Evolutionary conservation across 495 filamentous ascomycete genomes (phyloP).

Genomic region (Eremomyces bilateralis): DNA sequence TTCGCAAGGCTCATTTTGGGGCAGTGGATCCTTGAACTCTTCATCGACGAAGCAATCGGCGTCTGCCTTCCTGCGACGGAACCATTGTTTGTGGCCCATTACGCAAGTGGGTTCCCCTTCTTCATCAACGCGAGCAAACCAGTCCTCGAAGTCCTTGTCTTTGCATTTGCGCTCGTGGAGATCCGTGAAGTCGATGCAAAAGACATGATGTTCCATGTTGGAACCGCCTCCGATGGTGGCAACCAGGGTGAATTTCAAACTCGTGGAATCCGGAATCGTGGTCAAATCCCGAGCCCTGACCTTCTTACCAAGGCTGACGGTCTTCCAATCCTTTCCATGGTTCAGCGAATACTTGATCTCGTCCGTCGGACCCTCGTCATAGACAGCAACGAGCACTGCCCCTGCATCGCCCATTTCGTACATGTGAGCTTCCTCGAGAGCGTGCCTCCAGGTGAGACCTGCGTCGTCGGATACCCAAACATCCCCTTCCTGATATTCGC

Average conservation of each 20-base stretch:
- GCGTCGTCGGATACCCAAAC: conserved; percentile 84
- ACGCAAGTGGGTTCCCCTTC: conserved; percentile 65
- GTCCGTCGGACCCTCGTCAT: conserved; percentile 39
- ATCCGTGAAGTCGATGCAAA: conserved; percentile 60
- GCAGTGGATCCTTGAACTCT: conserved; percentile 52
- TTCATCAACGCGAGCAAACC: conserved; percentile 63
- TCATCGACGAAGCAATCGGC: conserved; percentile 75
- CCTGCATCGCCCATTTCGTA: conserved; percentile 92
- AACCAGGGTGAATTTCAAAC: conserved; percentile 66
- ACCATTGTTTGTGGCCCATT: conserved; percentile 87
- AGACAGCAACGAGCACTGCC: conserved; percentile 61
- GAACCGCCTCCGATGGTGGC: conserved; percentile 25
- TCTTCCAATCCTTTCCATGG: conserved; percentile 64
- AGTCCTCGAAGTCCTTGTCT: conserved; percentile 62
- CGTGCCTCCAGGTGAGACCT: conserved; percentile 58
- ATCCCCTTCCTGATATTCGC: conserved; percentile 41
- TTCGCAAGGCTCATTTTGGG: conserved; percentile 45
- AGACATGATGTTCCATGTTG: conserved; percentile 29
- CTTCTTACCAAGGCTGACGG: conserved; percentile 34
- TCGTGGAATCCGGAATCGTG: conserved; percentile 76
- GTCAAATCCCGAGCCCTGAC: conserved; percentile 46
- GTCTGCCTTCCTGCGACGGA: conserved; percentile 57
- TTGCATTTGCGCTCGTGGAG: conserved; percentile 66
- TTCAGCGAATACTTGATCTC: conserved; percentile 63
- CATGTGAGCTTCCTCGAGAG: conserved; percentile 61